A percentile compares a stretch with the other conserved stretches of the same genome.
Evolutionary conservation across 345 rosid genomes (phyloP).

Genomic region (Citrus cavaleriei): DNA sequence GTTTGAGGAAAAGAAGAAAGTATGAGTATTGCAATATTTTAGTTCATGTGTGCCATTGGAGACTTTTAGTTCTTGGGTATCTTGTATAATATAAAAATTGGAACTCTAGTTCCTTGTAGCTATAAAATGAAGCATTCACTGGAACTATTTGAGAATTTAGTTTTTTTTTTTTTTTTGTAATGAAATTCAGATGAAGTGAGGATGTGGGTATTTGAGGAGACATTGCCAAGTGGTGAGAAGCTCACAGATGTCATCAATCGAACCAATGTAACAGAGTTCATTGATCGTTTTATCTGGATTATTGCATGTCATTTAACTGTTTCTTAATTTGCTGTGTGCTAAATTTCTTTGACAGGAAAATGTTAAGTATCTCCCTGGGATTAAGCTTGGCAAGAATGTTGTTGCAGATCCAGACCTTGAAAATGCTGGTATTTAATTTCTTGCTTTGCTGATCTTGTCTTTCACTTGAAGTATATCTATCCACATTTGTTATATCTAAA

Average conservation of each 20-base stretch:
- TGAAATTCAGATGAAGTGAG: conserved; percentile 83
- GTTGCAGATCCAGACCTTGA: conserved; percentile 87
- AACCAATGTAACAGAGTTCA: conserved; percentile 52
- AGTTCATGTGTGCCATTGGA: background rate
- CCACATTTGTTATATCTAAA: background rate
- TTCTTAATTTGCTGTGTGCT: background rate
- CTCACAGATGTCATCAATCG: conserved; percentile 82
- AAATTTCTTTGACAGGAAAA: conserved; percentile 52
- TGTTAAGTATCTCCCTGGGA: conserved; percentile 87
- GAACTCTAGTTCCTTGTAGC: background rate
- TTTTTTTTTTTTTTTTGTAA: background rate
- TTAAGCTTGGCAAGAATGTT: conserved; percentile 82
- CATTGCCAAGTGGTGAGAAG: conserved; percentile 80
- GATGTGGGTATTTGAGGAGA: conserved; percentile 98
- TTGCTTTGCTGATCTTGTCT: background rate
- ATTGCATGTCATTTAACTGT: background rate
- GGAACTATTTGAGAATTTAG: background rate
- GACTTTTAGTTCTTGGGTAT: background rate
- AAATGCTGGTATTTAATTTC: conserved; percentile 61
- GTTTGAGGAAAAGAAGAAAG: background rate
- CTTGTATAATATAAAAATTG: background rate
- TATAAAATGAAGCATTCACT: conserved; percentile 2
- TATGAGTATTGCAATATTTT: background rate
- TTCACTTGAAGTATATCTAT: background rate
- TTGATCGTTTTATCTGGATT: background rate